A percentile compares a stretch with the other conserved stretches of the same genome.
Evolutionary conservation across 768 basidiomycete genomes (phyloP).

Genomic region (Collybia sordida): DNA sequence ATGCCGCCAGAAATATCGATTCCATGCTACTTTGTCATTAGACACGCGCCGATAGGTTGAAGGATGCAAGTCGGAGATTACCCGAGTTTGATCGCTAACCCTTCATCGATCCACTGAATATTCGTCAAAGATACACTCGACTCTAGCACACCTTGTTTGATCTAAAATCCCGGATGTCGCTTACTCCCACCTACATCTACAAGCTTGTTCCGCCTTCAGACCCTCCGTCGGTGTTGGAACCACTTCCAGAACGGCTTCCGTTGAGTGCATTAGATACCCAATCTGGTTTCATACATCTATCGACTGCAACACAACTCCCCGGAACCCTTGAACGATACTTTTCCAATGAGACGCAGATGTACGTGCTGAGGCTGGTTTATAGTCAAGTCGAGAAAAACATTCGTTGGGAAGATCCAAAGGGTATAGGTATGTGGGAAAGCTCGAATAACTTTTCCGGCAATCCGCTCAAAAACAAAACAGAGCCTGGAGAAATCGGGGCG

Average conservation of each 20-base stretch:
- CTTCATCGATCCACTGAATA: too few relatives aligned
- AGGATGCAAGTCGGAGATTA: too few relatives aligned
- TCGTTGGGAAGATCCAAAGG: slow-evolving; percentile 50
- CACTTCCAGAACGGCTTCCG: slow-evolving; percentile 45
- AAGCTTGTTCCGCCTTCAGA: slow-evolving; percentile 51
- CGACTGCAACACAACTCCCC: slow-evolving; percentile 48
- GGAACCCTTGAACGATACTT: slow-evolving; percentile 51
- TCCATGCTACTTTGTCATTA: too few relatives aligned
- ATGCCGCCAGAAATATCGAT: too few relatives aligned
- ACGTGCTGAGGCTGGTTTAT: slow-evolving; percentile 45
- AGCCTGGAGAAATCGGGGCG: slow-evolving; percentile 40
- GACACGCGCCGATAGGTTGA: too few relatives aligned
- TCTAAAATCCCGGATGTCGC: slow-evolving; percentile 11
- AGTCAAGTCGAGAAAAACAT: slow-evolving; percentile 35
- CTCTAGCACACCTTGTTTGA: too few relatives aligned
- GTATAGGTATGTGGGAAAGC: slow-evolving; percentile 18
- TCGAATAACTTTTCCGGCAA: background rate
- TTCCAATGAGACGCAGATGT: slow-evolving; percentile 32
- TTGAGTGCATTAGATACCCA: slow-evolving; percentile 46
- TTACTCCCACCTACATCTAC: slow-evolving; percentile 54
- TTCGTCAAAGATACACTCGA: too few relatives aligned
- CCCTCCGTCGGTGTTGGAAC: slow-evolving; percentile 28
- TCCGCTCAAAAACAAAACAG: slow-evolving; percentile 15
- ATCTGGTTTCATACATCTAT: slow-evolving; percentile 56
- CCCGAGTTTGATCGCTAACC: too few relatives aligned